Evolutionary conservation across 192 early-diverging fungal species (phyloP).

Genomic region (Jimgerdemannia lactiflua): DNA sequence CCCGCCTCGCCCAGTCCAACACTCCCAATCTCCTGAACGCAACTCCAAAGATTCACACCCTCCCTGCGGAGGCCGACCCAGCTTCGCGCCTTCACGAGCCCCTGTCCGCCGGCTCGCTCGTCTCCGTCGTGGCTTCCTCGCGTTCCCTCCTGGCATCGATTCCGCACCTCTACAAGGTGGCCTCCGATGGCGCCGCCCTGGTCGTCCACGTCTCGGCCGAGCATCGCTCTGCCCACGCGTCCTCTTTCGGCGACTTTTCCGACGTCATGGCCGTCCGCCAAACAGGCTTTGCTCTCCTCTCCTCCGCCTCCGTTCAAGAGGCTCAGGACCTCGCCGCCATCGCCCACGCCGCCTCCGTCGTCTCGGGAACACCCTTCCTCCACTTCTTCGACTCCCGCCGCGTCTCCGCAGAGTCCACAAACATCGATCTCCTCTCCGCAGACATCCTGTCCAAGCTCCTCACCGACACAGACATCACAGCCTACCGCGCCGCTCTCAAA

Average conservation of each 20-base stretch:
- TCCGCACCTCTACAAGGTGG: conserved; percentile 53
- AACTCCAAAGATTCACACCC: conserved; percentile 24
- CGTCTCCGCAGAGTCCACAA: conserved; percentile 25
- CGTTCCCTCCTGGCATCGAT: conserved; percentile 43
- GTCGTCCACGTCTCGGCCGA: conserved; percentile 56
- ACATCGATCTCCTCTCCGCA: conserved; percentile 31
- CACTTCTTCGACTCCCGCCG: conserved; percentile 56
- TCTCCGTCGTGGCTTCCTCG: conserved; percentile 27
- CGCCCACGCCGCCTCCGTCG: conserved; percentile 69
- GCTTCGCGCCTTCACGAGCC: conserved; percentile 11
- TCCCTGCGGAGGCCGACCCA: conserved; percentile 31
- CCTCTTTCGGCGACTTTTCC: conserved; percentile 40
- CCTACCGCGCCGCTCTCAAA: conserved; percentile 12
- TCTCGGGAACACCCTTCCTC: conserved; percentile 55
- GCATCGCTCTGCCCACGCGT: conserved; percentile 14
- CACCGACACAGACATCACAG: conserved; percentile 38
- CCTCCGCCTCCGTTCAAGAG: conserved; percentile 74
- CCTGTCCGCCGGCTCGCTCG: conserved; percentile 8
- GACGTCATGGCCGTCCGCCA: conserved; percentile 73
- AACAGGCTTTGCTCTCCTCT: conserved; percentile 75
- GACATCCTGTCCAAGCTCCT: conserved; percentile 26
- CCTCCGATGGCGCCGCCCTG: conserved; percentile 39
- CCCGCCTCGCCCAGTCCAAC: conserved; percentile 22
- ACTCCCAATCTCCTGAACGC: conserved; percentile 30
- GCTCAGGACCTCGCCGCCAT: conserved; percentile 80